Conservation (phyloP, 2,329 filamentous ascomycete species). For the Trichoderma lentiforme region DNA sequence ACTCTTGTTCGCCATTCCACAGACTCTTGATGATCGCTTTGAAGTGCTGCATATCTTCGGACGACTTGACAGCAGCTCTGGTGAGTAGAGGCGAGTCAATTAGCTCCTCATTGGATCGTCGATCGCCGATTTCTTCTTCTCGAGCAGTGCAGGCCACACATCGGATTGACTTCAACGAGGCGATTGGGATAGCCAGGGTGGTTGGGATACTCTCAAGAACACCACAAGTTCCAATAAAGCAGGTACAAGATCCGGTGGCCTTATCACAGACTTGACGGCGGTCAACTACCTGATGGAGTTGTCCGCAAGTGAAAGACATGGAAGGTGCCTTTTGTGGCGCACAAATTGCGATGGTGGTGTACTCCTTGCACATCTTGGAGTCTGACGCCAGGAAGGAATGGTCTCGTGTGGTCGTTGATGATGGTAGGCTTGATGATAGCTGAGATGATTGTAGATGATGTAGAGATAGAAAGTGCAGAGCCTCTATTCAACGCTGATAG, state of each 20-base stretch:
- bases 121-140: conserved; percentile 21
- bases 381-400: not conserved
- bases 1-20: not conserved
- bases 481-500: not conserved
- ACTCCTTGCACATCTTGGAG: conserved; percentile 26
- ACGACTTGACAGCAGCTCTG: not conserved
- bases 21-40: not conserved
- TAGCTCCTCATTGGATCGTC: conserved; percentile 14
- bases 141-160: conserved; percentile 22
- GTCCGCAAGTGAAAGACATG: conserved; percentile 23
- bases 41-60: not conserved
- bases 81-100: conserved; percentile 22
- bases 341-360: conserved; percentile 25
- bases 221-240: conserved; percentile 29
- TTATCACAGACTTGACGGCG: conserved; percentile 19
- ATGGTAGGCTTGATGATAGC: not conserved
- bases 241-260: conserved; percentile 21
- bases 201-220: not conserved
- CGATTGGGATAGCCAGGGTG: conserved; percentile 9
- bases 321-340: conserved; percentile 5
- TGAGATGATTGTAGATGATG: not conserved
- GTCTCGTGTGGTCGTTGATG: not conserved
- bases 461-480: not conserved
- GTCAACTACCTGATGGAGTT: conserved; percentile 25
- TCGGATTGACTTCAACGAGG: conserved; percentile 15